Conservation (phyloP, 2,329 filamentous ascomycete genomes). For the Fusarium abutilonis region DNA sequence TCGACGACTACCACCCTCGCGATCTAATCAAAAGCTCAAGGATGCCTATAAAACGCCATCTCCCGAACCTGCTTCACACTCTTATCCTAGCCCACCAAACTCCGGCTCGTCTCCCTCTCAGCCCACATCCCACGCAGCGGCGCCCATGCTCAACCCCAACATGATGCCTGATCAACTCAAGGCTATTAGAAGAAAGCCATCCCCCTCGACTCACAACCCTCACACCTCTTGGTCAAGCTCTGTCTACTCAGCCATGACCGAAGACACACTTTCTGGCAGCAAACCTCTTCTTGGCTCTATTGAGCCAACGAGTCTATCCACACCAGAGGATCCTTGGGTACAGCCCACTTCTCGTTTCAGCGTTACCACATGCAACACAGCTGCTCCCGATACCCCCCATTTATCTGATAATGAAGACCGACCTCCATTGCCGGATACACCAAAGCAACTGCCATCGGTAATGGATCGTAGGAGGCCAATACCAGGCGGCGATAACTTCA, state of each 20-base stretch:
- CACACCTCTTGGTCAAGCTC: constrained; percentile 51
- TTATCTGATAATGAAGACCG: constrained; percentile 41
- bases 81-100: constrained; percentile 51
- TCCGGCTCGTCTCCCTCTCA: constrained; percentile 40
- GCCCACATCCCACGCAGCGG: constrained; percentile 20
- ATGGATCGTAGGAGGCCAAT: constrained; percentile 50
- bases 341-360: constrained; percentile 71
- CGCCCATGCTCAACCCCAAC: constrained; percentile 37
- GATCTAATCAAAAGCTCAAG: constrained; percentile 48
- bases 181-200: constrained; percentile 59
- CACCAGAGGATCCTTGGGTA: constrained; percentile 53
- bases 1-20: constrained; percentile 51
- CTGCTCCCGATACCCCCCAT: constrained; percentile 47
- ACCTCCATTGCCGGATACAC: constrained; percentile 40
- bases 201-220: constrained; percentile 47
- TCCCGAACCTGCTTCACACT: constrained; percentile 39
- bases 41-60: constrained; percentile 42
- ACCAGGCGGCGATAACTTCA: constrained; percentile 39
- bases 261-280: constrained; percentile 30
- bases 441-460: constrained; percentile 40
- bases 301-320: constrained; percentile 28
- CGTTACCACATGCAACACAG: constrained; percentile 68
- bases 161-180: constrained; percentile 47
- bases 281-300: constrained; percentile 24
- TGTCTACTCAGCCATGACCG: constrained; percentile 49